Conservation (phyloP, 257 asterid species). For the Hygrophila difformis region DNA sequence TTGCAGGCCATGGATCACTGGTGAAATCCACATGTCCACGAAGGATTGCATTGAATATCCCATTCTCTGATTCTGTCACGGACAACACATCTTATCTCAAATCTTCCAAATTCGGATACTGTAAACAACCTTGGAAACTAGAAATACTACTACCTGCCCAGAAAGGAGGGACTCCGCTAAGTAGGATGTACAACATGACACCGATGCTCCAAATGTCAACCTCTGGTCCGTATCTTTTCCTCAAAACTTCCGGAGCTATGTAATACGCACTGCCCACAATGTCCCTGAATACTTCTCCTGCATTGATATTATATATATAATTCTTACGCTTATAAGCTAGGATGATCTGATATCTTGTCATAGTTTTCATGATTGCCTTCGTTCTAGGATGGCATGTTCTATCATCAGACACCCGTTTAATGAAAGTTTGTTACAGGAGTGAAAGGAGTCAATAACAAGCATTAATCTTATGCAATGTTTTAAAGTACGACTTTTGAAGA, state of each 20-base stretch:
- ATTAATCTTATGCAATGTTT: too few relatives aligned
- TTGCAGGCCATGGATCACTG: slow-evolving; percentile 56
- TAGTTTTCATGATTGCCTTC: too few relatives aligned
- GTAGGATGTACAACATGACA: slow-evolving; percentile 58
- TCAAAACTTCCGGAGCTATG: slow-evolving; percentile 59
- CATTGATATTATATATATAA: not conserved
- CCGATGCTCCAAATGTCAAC: slow-evolving; percentile 66
- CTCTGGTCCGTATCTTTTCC: slow-evolving; percentile 51
- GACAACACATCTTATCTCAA: not conserved
- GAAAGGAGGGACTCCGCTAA: slow-evolving; percentile 65
- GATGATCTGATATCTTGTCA: not conserved
- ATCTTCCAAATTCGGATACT: not conserved
- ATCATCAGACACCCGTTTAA: too few relatives aligned
- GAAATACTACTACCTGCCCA: slow-evolving; percentile 39
- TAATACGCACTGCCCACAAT: slow-evolving; percentile 63
- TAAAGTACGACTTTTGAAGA: too few relatives aligned
- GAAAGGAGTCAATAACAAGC: too few relatives aligned
- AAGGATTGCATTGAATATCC: slow-evolving; percentile 50
- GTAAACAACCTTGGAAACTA: not conserved
- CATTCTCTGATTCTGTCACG: slow-evolving; percentile 47
- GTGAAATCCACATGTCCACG: slow-evolving; percentile 45
- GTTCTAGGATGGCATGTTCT: too few relatives aligned
- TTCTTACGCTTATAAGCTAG: too few relatives aligned
- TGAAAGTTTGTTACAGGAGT: too few relatives aligned
- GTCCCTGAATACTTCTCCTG: slow-evolving; percentile 58